Evolutionary conservation across 1,284 basidiomycete species (phyloP).

Genomic region (Inonotus hispidus): DNA sequence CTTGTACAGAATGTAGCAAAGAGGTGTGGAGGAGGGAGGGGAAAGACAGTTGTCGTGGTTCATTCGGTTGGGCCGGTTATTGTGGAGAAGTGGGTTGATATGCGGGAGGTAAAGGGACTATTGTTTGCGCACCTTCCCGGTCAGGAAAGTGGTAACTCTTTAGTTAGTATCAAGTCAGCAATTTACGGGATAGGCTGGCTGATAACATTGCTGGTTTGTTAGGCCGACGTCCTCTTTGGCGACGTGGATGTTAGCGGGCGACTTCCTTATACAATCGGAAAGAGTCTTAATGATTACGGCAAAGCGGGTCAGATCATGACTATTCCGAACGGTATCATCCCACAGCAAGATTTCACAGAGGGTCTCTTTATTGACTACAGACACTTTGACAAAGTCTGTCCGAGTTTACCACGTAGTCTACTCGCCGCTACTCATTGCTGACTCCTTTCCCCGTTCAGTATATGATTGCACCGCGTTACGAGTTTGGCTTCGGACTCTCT

Average conservation of each 20-base stretch:
- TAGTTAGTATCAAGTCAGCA: conserved; percentile 25
- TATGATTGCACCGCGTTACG: conserved; percentile 50
- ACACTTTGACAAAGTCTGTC: conserved; percentile 38
- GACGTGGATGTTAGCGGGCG: conserved; percentile 48
- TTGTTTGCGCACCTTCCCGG: conserved; percentile 51
- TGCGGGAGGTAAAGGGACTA: conserved; percentile 42
- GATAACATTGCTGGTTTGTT: not conserved
- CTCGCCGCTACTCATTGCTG: not conserved
- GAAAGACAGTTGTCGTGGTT: conserved; percentile 49
- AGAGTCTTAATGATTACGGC: conserved; percentile 44
- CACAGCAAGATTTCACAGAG: conserved; percentile 22
- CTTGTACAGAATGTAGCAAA: conserved; percentile 26
- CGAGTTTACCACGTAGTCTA: too few species aligned
- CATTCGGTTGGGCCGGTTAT: conserved; percentile 43
- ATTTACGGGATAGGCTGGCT: not conserved
- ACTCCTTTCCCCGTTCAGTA: conserved; percentile 21
- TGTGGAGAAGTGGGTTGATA: conserved; percentile 41
- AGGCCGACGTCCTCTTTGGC: conserved; percentile 43
- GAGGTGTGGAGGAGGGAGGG: conserved; percentile 22
- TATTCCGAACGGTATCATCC: conserved; percentile 28
- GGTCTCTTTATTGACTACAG: conserved; percentile 54
- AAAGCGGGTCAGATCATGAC: conserved; percentile 30
- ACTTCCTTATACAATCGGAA: conserved; percentile 54
- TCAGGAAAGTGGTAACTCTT: conserved; percentile 53
- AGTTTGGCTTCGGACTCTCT: conserved; percentile 58